These are phyloP conservation scores for Colletotrichum horii DNA, from an alignment of 2,329 filamentous ascomycete genomes.

Conservation along the genomic window DNA sequence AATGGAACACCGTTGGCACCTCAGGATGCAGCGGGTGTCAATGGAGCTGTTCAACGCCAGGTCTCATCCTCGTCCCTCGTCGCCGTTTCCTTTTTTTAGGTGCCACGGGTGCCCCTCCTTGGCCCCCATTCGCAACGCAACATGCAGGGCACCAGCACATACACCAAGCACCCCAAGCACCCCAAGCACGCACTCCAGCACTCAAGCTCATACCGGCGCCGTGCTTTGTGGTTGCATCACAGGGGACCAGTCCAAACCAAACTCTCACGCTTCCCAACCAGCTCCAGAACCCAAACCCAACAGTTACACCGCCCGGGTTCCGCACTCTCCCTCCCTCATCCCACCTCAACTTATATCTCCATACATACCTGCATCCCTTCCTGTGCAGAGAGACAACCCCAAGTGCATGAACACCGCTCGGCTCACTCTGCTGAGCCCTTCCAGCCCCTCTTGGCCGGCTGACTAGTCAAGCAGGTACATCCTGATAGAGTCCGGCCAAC, in stretches of 20 bases:
- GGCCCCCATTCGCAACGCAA: conserved; percentile 3
- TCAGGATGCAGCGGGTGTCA: neutral
- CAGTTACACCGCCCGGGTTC: conserved; percentile 8
- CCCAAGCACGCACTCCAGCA: neutral
- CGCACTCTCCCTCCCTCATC: neutral
- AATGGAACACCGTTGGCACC: neutral
- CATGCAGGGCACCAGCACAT: neutral
- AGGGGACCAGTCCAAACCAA: neutral
- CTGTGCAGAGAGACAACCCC: neutral
- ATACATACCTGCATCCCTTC: neutral
- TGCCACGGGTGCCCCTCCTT: conserved; percentile 13
- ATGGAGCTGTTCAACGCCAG: neutral
- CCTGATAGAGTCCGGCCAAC: neutral
- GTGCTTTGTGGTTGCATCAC: neutral
- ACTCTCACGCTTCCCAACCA: conserved; percentile 6
- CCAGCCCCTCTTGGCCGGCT: neutral
- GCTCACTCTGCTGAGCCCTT: neutral
- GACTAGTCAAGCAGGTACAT: conserved; percentile 8
- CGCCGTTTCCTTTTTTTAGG: conserved; percentile 12
- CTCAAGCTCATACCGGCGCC: neutral
- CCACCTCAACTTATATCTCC: neutral
- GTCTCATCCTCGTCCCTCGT: neutral
- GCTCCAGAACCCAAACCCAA: conserved; percentile 4
- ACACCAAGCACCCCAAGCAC: neutral
- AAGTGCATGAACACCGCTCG: neutral